A percentile compares a stretch with the other conserved stretches of the same genome.
Conservation (phyloP, 2,329 filamentous ascomycete genomes). For the Talaromyces sp. region DNA sequence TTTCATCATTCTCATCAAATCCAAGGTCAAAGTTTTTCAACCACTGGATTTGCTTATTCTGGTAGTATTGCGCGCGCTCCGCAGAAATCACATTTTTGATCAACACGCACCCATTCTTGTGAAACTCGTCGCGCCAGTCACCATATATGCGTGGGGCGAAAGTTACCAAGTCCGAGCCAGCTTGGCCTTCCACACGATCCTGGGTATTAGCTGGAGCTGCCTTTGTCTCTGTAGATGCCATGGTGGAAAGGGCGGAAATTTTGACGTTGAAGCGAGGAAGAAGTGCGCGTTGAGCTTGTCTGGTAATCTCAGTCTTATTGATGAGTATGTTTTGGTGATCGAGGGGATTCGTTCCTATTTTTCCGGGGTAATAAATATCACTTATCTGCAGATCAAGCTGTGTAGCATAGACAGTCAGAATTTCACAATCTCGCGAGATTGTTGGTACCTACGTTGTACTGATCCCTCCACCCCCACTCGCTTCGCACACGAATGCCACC, state of each 20-base stretch:
- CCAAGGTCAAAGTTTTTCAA: conserved; percentile 46
- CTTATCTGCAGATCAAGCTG: no score
- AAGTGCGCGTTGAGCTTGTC: no score
- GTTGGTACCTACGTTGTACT: no score
- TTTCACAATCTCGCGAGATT: no score
- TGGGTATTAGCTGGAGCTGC: no score
- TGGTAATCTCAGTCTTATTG: background rate
- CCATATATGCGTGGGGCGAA: conserved; percentile 23
- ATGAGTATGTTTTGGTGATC: background rate
- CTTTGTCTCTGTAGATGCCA: conserved; percentile 4
- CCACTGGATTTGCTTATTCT: conserved; percentile 47
- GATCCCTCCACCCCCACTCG: no score
- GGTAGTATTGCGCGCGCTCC: conserved; percentile 46
- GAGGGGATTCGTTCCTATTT: no score
- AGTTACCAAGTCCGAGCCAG: background rate
- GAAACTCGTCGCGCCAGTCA: conserved; percentile 48
- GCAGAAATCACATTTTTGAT: conserved; percentile 45
- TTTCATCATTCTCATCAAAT: conserved; percentile 42
- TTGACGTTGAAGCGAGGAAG: no score
- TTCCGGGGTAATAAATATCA: conserved; percentile 9
- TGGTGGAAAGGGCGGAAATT: background rate
- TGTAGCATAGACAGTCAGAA: no score
- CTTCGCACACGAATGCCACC: no score
- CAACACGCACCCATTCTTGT: conserved; percentile 45
- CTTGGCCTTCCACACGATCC: no score